phyloP scores from a whole-genome alignment of 306 rosid genomes.

The Cicer cuneatum region DNA sequence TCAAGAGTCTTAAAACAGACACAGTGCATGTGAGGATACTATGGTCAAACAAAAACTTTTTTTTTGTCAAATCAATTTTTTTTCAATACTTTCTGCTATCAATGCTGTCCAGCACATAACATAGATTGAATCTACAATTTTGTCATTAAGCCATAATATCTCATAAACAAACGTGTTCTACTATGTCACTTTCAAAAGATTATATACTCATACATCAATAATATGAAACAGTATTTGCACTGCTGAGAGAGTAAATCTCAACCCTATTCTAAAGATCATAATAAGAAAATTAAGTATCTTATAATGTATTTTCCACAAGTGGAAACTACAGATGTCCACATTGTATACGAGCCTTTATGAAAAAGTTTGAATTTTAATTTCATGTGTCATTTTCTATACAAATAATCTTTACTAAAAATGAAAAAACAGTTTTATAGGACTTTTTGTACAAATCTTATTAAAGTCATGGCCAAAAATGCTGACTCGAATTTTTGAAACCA shows the following conservation, averaged over 20 bases:
- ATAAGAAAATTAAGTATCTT: neutral
- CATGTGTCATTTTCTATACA: constrained; percentile 23
- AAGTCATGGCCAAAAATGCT: constrained; percentile 45
- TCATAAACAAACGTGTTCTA: neutral
- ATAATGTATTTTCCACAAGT: neutral
- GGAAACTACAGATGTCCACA: constrained; percentile 17
- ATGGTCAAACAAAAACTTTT: neutral
- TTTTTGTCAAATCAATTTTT: too few species aligned
- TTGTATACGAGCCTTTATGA: neutral
- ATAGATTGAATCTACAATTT: constrained; percentile 36
- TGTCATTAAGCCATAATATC: constrained; percentile 24
- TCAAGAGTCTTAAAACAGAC: neutral
- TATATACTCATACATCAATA: neutral
- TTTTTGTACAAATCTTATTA: constrained; percentile 16
- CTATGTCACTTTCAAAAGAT: constrained; percentile 32
- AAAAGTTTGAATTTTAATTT: constrained; percentile 34
- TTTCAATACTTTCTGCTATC: constrained; percentile 24
- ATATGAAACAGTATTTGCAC: neutral
- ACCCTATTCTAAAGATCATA: constrained; percentile 12
- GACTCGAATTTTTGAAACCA: constrained; percentile 30
- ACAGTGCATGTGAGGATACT: neutral
- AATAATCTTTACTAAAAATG: neutral
- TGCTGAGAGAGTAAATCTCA: neutral
- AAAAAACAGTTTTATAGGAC: constrained; percentile 8
- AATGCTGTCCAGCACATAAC: constrained; percentile 19